Conservation (phyloP, 495 filamentous ascomycete genomes). For the Tetracladium setigerum region DNA sequence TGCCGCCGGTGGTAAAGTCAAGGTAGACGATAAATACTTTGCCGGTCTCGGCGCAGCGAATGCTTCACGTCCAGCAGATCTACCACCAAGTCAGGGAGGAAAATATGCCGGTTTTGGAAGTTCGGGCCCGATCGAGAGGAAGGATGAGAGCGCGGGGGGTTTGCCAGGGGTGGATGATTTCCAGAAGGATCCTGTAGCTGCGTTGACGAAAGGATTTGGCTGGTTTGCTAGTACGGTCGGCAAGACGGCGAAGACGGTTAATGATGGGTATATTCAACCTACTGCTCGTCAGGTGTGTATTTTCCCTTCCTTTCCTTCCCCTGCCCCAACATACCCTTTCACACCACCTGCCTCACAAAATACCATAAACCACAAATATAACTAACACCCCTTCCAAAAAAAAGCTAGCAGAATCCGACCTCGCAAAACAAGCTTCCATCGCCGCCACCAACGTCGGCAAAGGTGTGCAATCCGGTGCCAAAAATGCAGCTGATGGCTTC, state of each 20-base stretch:
- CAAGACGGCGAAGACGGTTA: conserved; percentile 81
- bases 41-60: conserved; percentile 75
- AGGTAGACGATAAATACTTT: conserved; percentile 83
- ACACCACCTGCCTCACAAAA: conserved; percentile 3
- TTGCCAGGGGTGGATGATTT: conserved; percentile 71
- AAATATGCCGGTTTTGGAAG: conserved; percentile 84
- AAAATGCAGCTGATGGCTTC: conserved; percentile 68
- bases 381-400: background rate
- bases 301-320: conserved; percentile 33
- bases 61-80: conserved; percentile 57
- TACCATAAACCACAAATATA: background rate
- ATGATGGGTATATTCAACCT: conserved; percentile 84
- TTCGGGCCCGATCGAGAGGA: conserved; percentile 19
- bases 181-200: conserved; percentile 82
- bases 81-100: conserved; percentile 84
- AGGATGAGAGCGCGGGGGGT: conserved; percentile 28
- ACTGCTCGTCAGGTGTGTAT: conserved; percentile 60
- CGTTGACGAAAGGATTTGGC: conserved; percentile 85
- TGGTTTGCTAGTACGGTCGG: conserved; percentile 85
- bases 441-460: conserved; percentile 62
- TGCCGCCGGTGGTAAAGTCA: conserved; percentile 35
- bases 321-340: conserved; percentile 1
- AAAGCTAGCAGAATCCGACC: conserved; percentile 74
- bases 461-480: conserved; percentile 49
- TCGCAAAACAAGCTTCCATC: conserved; percentile 70